Evolutionary conservation across 495 filamentous ascomycete genomes (phyloP), one percentile per base, ranked within the genome.

Genomic region (Lasiosphaeriaceae sp.): DNA sequence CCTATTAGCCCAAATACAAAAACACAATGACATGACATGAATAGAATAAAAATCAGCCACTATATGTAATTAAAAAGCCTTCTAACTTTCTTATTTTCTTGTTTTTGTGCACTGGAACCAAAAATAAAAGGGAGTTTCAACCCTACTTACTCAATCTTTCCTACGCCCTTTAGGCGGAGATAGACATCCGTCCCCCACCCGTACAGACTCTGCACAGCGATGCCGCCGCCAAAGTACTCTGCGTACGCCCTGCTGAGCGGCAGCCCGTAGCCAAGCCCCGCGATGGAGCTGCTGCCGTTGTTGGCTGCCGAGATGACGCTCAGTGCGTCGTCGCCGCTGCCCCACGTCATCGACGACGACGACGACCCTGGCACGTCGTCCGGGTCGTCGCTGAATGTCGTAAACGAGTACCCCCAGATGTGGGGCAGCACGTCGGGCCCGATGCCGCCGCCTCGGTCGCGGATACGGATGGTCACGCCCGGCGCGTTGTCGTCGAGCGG

Each of bases 201-300:
- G 79, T 88, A 96, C 34, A 97, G 67, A 65, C 90, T 96, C 79
- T 97, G 94, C 55, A 98, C 86, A 8, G 83, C 84, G 59, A 98
- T 91, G n/a, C 93, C 90, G 1, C 94, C 94, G 2, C 94, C 94
- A 78, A 98, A 98, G 66, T 97, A 97, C 74, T 98, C 92, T 0
- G 94, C 94, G 73, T 98, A 98, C 0, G 94, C 93, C 61, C 94
- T 81, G 50, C 92, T 90, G 37, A 98, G 72, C 39, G 94, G 94
- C 56, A 98, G 64, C 12, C 94, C 94, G 73, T 98, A 98, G 2
- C 94, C 94, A 23, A 98, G 74, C 1, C 94, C 92, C 0, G 94
- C 94, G 57, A 98, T 92, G 51, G 86, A 90, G 63, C 84, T 89
- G 2, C 81, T 74, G 35, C 85, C 85, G 2, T 81, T 83, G 45